Percentiles rank a stretch among this genome's conserved stretches.
These are phyloP conservation scores for Dactylella cylindrospora DNA, from an alignment of 2,329 filamentous ascomycete genomes.

Conservation along the genomic window DNA sequence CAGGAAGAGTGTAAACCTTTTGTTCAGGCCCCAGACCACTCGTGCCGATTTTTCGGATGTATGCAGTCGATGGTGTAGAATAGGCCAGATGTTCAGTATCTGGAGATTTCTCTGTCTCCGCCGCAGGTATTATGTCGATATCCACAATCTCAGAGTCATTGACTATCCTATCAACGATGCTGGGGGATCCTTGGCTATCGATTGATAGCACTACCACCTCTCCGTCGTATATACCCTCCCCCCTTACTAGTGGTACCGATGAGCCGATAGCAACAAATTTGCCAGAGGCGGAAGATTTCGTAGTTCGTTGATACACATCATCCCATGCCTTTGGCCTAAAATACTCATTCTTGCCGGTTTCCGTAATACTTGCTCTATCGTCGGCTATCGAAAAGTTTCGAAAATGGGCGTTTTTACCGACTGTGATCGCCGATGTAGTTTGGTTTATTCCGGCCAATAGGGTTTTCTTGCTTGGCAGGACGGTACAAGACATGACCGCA, in stretches of 20 bases:
- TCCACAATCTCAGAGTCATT: constrained; percentile 46
- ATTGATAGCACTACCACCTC: constrained; percentile 35
- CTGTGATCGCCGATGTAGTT: constrained; percentile 14
- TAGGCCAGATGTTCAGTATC: constrained; percentile 44
- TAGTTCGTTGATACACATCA: constrained; percentile 37
- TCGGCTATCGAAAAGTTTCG: constrained; percentile 46
- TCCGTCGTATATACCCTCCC: constrained; percentile 35
- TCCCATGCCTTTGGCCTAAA: constrained; percentile 41
- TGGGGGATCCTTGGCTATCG: constrained; percentile 30
- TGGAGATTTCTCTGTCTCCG: constrained; percentile 27
- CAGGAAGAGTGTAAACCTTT: constrained; percentile 25
- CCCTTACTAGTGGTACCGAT: constrained; percentile 36
- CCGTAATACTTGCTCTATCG: constrained; percentile 41
- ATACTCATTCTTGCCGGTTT: constrained; percentile 37
- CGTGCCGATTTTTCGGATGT: constrained; percentile 37
- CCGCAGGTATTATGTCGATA: constrained; percentile 42
- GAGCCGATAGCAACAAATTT: constrained; percentile 44
- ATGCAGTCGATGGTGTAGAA: constrained; percentile 38
- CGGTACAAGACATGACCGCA: constrained; percentile 48
- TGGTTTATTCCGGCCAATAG: constrained; percentile 48
- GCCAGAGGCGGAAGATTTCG: constrained; percentile 31
- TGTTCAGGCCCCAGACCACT: constrained; percentile 36
- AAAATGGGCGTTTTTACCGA: constrained; percentile 47
- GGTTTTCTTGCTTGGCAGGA: constrained; percentile 31
- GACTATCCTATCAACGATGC: constrained; percentile 35